Base-by-base conservation (phyloP, 1,284 basidiomycete genomes). In the Pseudomicrostroma phylloplanum region DNA sequence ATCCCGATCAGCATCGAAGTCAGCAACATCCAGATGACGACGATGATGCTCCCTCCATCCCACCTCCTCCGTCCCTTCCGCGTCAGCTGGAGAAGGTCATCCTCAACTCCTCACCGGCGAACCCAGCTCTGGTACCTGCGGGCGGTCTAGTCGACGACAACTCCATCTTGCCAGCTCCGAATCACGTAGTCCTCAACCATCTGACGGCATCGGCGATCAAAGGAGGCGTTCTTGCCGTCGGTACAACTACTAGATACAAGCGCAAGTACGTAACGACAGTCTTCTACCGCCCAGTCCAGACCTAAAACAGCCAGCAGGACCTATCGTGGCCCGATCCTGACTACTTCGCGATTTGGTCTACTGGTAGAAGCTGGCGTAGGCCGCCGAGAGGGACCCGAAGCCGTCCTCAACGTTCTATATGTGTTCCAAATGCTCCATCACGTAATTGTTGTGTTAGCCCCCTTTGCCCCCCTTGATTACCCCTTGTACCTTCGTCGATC, bases 101-200 rank as follows among this genome's bases (percentile, higher is more conserved):
- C 60, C 81, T 97, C 67, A 97, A 97, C 77, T 71, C 72, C 2
- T 69, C 68, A n/a, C 74, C 76, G 0, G 74, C 77, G 51, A 71
- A 72, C 7, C 64, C 68, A 13, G 66, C 66, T 57, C 64, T 66
- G 25, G 61, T 54, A 19, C 57, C 67, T 13, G 64, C 64, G 3
- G 67, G 70, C 68, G 68, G 81, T 57, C 65, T 78, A 61, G 86
- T 91, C 36, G 92, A 98, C 80, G 94, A 98, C 79, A 90, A 88
- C 70, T 89, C 88, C 53, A 91, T 98, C 63, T 81, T 98, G 67
- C 90, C 94, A 8, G 92, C 96, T 19, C 92, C 92, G 21, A 91
- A 88, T 60, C 94, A 97, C 81, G 92, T 92, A 41, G 92, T 97
- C 48, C 83, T 98, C 67, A 92, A 96, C 70, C 96, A 98, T 80